These are phyloP conservation scores for Periconia sp. DNA, from an alignment of 2,329 filamentous ascomycete genomes.

Conservation along the genomic window DNA sequence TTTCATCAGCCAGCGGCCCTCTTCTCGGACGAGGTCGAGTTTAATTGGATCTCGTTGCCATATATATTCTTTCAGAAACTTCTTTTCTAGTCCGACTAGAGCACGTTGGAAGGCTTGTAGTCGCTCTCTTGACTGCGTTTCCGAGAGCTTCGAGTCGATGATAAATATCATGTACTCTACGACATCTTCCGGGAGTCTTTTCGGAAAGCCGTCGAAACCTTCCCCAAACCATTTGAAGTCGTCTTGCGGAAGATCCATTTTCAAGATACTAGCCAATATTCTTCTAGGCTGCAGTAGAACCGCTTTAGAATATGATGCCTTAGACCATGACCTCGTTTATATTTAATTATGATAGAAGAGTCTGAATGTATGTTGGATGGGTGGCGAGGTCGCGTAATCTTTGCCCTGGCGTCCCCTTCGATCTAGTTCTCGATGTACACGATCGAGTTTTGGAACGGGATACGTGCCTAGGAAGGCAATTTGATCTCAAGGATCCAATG, in stretches of 20 bases:
- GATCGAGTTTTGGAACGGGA: no score
- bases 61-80: slow-evolving; percentile 82
- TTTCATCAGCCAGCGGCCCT: slow-evolving; percentile 67
- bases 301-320: no score
- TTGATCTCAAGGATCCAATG: no score
- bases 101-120: slow-evolving; percentile 77
- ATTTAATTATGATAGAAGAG: no score
- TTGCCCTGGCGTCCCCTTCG: background rate
- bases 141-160: slow-evolving; percentile 62
- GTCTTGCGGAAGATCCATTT: slow-evolving; percentile 52
- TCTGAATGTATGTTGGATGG: no score
- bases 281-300: no score
- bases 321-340: no score
- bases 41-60: slow-evolving; percentile 89
- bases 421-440: no score
- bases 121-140: slow-evolving; percentile 64
- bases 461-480: no score
- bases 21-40: slow-evolving; percentile 66
- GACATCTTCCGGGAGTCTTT: slow-evolving; percentile 77
- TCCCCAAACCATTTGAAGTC: slow-evolving; percentile 71
- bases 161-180: slow-evolving; percentile 85
- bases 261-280: no score
- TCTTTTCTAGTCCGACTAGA: slow-evolving; percentile 66
- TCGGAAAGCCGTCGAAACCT: slow-evolving; percentile 69
- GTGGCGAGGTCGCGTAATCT: no score